Base-by-base conservation (phyloP, 163 green algal genomes). In the Volvox carteri region DNA sequence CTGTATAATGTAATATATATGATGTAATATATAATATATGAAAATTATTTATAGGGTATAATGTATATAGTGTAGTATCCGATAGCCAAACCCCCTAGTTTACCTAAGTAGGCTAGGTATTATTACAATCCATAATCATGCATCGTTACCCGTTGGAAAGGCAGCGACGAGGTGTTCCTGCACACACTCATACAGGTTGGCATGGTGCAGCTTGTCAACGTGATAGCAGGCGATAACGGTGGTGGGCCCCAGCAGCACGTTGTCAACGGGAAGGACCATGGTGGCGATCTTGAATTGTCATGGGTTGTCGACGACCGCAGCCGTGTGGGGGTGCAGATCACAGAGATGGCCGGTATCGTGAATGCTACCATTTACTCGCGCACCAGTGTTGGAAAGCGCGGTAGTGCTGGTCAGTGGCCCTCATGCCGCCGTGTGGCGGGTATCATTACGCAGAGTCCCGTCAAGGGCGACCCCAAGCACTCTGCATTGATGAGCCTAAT, bases 221-320 rank as follows among this genome's bases (percentile, higher is more conserved):
- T 95, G 48, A 93, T 89, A 0, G 16, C 95, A 1, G 92, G 86
- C 6, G 94, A 96, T 80, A 93, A 93, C 78, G 93, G 93, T 30
- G 91, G 37, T 19, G 93, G 92, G n/a, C 93, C 93, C 21, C 23
- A 70, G 35, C 37, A 76, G 84, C 90, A 94, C 70, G 44, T 95
- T 1, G 90, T 94, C 54, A 95, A 95, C 75, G 91, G 93, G 35
- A 95, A 95, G 65, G 93, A 95, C 76, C 84, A 95, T 54, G 93
- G 91, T 0, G 93, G 90, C 16, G 70, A 78, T 39, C 70, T 92
- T 11, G 93, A 95, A 86, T 68, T 95, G 28, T 90, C 84, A 23
- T 92, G 88, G 88, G 60, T 92, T 0, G 73, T 89, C 41, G 88
- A 92, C 73, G 81, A 92, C 74, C 80, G 88, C 35, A 90, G 58